Base-by-base conservation (phyloP, 176 grass and related monocot species). In the Zea luxurians region DNA sequence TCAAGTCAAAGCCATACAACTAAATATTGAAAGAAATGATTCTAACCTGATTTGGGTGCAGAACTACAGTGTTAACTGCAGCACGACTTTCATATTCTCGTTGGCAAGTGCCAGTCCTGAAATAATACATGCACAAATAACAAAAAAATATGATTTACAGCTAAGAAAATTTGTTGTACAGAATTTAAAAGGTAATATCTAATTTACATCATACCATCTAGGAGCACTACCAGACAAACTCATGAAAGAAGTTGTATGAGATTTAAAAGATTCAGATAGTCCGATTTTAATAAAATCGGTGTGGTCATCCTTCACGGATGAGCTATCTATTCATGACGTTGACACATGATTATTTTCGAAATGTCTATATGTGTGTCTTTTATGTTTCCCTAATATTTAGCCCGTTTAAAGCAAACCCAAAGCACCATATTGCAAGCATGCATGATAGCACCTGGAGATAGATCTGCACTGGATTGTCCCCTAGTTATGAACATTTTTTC, bases 1-100 rank as follows among this genome's bases (percentile, higher is more conserved):
- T 27, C 27, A 27, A 27, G 27, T 27, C 27, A 27, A 27, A 27
- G 27, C 27, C 27, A 27, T 2, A 41, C 48, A 78, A 4, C 66
- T 37, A 4, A 41, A 78, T 15, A 65, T 37, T 15, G 8, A 44
- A 17, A 7, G 0, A 34, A 70, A 69, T 64, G 27, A 83, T 60
- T 36, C 68, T 34, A 84, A 94, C 96, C 88, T 99, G 96, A 87
- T 99, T 99, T 68, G 92, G 96, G 80, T 98, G 96, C 55, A 98
- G 89, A 61, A 98, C 89, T 10, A 98, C 92, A 48, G 89, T 98
- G 73, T 98, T 99, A 42, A 99, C 92, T 79, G 96, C 86, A 61
- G 92, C 96, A 35, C 92, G 89, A 75, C 96, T 95, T 87, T 99
- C 96, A 69, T 99, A 99, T 65, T 99, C 96, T 65, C 96, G 72